Percentiles rank a stretch among this genome's conserved stretches.
These are phyloP conservation scores for Sodiomyces alkalinus DNA, from an alignment of 2,329 filamentous ascomycete genomes.

Conservation along the genomic window DNA sequence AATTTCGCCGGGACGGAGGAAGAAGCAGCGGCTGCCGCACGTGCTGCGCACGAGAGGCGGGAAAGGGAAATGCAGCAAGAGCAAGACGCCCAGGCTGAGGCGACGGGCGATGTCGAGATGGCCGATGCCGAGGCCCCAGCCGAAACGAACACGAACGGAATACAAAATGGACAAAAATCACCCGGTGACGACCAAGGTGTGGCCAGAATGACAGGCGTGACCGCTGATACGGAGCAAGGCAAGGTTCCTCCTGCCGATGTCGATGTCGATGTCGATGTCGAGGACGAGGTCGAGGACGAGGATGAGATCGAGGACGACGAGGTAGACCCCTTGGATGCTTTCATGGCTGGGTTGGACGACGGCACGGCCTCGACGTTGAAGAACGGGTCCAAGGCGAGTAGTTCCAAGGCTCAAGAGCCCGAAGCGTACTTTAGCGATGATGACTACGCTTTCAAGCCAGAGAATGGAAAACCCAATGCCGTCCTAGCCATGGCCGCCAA, in stretches of 20 bases:
- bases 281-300: constrained; percentile 10
- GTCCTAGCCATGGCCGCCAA: constrained; percentile 38
- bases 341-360: constrained; percentile 61
- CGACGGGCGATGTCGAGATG: too few species aligned
- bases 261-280: constrained; percentile 11
- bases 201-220: too few species aligned
- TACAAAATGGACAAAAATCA: too few species aligned
- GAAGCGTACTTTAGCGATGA: constrained; percentile 84
- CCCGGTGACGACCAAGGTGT: too few species aligned
- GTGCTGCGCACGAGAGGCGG: constrained; percentile 73
- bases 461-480: constrained; percentile 30
- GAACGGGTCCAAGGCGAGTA: constrained; percentile 4
- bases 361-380: constrained; percentile 14
- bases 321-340: constrained; percentile 87
- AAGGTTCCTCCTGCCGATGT: constrained; percentile 8
- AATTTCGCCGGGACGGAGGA: constrained; percentile 75
- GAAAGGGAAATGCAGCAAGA: constrained; percentile 51
- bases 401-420: constrained; percentile 47
- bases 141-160: constrained; percentile 26
- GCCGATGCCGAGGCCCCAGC: constrained; percentile 35
- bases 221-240: constrained; percentile 16
- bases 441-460: constrained; percentile 43
- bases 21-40: constrained; percentile 70
- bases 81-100: too few species aligned
- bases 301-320: constrained; percentile 47